Conservation (phyloP, 2,329 filamentous ascomycete species). For the Colletotrichum kahawae region DNA sequence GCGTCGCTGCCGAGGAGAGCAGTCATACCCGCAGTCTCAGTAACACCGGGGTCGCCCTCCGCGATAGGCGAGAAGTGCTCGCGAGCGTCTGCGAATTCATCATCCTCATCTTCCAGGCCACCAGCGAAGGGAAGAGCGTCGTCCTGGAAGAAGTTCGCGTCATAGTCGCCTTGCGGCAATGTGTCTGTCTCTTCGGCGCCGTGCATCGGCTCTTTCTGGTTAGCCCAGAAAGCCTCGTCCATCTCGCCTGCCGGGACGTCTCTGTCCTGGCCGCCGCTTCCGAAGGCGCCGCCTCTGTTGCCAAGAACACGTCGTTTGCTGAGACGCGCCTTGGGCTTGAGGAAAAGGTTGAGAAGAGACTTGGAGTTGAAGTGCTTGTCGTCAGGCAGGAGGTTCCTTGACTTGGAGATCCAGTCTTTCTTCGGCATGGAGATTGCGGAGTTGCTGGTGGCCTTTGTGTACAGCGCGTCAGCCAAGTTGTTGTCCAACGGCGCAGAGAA, state of each 20-base stretch:
- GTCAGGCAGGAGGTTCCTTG: constrained; percentile 89
- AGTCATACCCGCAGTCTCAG: constrained; percentile 51
- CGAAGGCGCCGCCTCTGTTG: constrained; percentile 44
- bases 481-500: constrained; percentile 79
- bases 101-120: constrained; percentile 63
- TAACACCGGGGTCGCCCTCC: constrained; percentile 53
- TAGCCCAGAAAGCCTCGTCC: constrained; percentile 96
- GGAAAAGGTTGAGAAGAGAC: constrained; percentile 85
- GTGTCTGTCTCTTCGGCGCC: constrained; percentile 57
- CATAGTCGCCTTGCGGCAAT: constrained; percentile 78
- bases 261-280: constrained; percentile 47
- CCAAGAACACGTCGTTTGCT: constrained; percentile 66
- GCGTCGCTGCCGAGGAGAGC: constrained; percentile 57
- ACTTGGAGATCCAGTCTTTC: constrained; percentile 95
- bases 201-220: constrained; percentile 61
- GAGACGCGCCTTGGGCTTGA: constrained; percentile 91
- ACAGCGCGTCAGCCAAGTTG: constrained; percentile 75
- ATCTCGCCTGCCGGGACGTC: constrained; percentile 75
- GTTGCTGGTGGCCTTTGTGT: constrained; percentile 81
- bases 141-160: constrained; percentile 97
- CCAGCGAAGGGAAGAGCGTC: constrained; percentile 74
- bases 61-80: constrained; percentile 77
- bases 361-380: constrained; percentile 98
- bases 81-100: constrained; percentile 80
- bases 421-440: constrained; percentile 85